Percentiles rank a stretch among this genome's conserved stretches.
phyloP scores from a whole-genome alignment of 1,284 basidiomycete species.

The Phellinidium pouzarii region DNA sequence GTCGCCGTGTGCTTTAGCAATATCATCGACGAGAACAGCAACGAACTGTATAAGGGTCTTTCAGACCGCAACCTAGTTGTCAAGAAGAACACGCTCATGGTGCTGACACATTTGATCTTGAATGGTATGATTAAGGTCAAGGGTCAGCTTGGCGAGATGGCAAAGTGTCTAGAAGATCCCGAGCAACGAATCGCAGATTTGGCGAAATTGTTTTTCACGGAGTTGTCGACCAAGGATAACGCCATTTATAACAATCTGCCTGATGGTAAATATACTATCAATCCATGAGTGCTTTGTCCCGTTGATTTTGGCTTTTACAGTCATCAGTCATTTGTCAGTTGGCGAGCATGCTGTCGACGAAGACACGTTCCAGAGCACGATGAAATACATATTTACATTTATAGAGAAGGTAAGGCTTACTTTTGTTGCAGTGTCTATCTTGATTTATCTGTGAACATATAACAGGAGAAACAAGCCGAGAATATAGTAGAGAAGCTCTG shows the following conservation, averaged over 20 bases:
- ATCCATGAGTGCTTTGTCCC: not conserved
- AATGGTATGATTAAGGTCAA: slow-evolving; percentile 99
- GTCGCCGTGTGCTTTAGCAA: slow-evolving; percentile 95
- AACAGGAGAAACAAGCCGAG: slow-evolving; percentile 91
- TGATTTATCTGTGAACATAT: not conserved
- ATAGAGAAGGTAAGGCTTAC: slow-evolving; percentile 80
- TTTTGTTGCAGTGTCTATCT: not conserved
- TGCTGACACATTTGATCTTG: slow-evolving; percentile 92
- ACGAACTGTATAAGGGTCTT: slow-evolving; percentile 90
- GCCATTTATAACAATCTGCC: slow-evolving; percentile 99
- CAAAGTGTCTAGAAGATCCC: slow-evolving; percentile 95
- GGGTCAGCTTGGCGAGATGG: slow-evolving; percentile 98
- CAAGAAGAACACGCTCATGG: slow-evolving; percentile 99
- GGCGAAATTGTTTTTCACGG: slow-evolving; percentile 95
- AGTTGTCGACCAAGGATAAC: slow-evolving; percentile 96
- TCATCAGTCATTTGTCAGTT: slow-evolving; percentile 90
- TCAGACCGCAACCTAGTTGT: slow-evolving; percentile 83
- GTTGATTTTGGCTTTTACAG: slow-evolving; percentile 34
- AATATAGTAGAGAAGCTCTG: slow-evolving; percentile 93
- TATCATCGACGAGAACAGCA: slow-evolving; percentile 95
- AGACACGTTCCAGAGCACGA: slow-evolving; percentile 85
- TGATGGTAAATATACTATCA: slow-evolving; percentile 48
- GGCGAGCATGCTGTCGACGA: slow-evolving; percentile 95
- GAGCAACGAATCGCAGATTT: slow-evolving; percentile 87
- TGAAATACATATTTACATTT: slow-evolving; percentile 94